These are phyloP conservation scores for Gentiana straminea DNA, from an alignment of 257 asterid genomes.

Conservation along the genomic window DNA sequence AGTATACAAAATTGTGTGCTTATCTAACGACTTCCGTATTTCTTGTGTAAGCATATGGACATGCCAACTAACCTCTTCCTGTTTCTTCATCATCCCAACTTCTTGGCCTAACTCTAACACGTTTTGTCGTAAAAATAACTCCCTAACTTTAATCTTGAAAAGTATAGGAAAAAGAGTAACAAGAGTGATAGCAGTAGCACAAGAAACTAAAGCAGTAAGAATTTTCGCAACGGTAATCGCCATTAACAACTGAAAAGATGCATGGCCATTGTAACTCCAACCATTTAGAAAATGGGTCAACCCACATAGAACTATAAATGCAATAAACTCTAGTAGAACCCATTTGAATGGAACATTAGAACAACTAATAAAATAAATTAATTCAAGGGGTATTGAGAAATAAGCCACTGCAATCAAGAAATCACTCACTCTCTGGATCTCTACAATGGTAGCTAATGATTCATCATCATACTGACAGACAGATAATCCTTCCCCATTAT, in stretches of 20 bases:
- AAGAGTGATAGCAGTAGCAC: constrained; percentile 43
- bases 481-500: constrained; percentile 18
- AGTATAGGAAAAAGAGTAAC: constrained; percentile 29
- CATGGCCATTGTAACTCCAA: constrained; percentile 26
- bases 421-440: constrained; percentile 31
- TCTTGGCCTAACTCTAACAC: constrained; percentile 41
- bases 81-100: constrained; percentile 39
- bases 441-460: constrained; percentile 23
- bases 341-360: constrained; percentile 39
- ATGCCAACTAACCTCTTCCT: constrained; percentile 35
- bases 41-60: constrained; percentile 37
- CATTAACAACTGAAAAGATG: constrained; percentile 31
- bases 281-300: constrained; percentile 35
- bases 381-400: constrained; percentile 35
- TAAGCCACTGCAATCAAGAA: constrained; percentile 40
- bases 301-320: constrained; percentile 38
- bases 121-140: constrained; percentile 29
- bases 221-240: constrained; percentile 30
- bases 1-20: constrained; percentile 32
- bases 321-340: constrained; percentile 34
- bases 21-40: constrained; percentile 37
- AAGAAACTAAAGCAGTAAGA: constrained; percentile 36
- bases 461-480: constrained; percentile 32
- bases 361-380: constrained; percentile 34
- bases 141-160: constrained; percentile 35